A percentile compares a stretch with the other conserved stretches of the same genome.
These are phyloP conservation scores for Calonectria fujianensis DNA, from an alignment of 2,329 filamentous ascomycete species.

Conservation along the genomic window DNA sequence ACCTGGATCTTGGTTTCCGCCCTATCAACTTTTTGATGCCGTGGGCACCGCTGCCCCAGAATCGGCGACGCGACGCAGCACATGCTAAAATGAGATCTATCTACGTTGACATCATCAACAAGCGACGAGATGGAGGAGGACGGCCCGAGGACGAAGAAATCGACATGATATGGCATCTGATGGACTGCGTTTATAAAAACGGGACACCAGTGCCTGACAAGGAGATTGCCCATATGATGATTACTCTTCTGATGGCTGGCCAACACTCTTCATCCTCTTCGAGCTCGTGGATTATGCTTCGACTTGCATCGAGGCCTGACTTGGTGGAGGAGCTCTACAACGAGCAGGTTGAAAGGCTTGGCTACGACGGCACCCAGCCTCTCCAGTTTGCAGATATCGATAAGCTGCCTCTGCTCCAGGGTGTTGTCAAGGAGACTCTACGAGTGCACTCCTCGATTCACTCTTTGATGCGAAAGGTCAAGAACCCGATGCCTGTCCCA, in stretches of 20 bases:
- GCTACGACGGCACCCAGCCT: constrained; percentile 67
- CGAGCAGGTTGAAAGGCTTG: constrained; percentile 77
- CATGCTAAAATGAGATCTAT: constrained; percentile 81
- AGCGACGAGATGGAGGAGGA: constrained; percentile 68
- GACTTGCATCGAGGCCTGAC: constrained; percentile 81
- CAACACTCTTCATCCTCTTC: constrained; percentile 88
- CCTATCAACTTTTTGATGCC: constrained; percentile 90
- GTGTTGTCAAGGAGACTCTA: constrained; percentile 83
- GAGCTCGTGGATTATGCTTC: constrained; percentile 84
- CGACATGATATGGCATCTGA: constrained; percentile 88
- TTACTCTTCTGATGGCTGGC: constrained; percentile 88
- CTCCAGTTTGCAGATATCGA: constrained; percentile 77
- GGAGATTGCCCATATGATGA: constrained; percentile 91
- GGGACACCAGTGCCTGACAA: constrained; percentile 81
- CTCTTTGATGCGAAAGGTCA: constrained; percentile 83
- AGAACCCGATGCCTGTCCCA: constrained; percentile 77
- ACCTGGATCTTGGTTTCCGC: constrained; percentile 84
- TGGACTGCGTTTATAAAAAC: constrained; percentile 85
- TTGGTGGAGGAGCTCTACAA: constrained; percentile 82
- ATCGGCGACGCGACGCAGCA: constrained; percentile 82
- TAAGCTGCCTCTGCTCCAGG: constrained; percentile 75
- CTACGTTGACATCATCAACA: constrained; percentile 82
- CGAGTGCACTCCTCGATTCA: constrained; percentile 84
- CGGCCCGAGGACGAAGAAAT: constrained; percentile 67
- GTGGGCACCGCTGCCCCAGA: constrained; percentile 86